Percentiles rank a stretch among this genome's conserved stretches.
Conservation (phyloP, 2,329 filamentous ascomycete genomes). For the Pseudocercospora cruenta region DNA sequence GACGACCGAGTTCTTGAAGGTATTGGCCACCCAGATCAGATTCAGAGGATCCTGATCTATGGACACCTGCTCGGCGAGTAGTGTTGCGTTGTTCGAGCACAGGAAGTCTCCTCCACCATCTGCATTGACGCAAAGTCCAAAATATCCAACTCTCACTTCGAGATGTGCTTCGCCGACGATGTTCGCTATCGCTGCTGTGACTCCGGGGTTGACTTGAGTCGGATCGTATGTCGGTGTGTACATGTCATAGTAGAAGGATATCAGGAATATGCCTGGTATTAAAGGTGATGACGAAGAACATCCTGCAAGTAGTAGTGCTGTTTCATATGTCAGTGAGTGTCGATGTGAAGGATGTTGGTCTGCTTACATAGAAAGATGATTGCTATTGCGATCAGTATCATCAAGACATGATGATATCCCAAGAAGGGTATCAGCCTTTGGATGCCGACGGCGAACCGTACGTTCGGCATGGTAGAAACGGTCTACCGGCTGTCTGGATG, state of each 20-base stretch:
- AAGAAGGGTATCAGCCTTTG: constrained; percentile 63
- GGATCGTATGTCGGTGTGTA: constrained; percentile 83
- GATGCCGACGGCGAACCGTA: constrained; percentile 56
- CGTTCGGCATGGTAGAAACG: constrained; percentile 50
- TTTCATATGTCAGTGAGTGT: constrained; percentile 18
- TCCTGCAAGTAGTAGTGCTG: constrained; percentile 88
- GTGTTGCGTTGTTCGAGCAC: constrained; percentile 95
- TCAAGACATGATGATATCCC: constrained; percentile 83
- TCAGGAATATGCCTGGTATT: constrained; percentile 94
- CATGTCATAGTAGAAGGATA: constrained; percentile 93
- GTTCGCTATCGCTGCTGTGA: constrained; percentile 82
- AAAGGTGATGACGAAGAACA: constrained; percentile 95
- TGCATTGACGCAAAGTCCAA: constrained; percentile 93
- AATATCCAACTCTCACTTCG: constrained; percentile 93
- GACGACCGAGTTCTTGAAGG: constrained; percentile 98
- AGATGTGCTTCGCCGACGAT: constrained; percentile 84
- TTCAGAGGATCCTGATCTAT: constrained; percentile 96
- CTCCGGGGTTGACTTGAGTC: constrained; percentile 86
- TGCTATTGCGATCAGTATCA: constrained; percentile 91
- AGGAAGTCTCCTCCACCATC: constrained; percentile 82
- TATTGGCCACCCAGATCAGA: constrained; percentile 92
- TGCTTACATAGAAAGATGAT: constrained; percentile 92
- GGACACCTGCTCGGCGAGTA: constrained; percentile 83
- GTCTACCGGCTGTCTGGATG: constrained; percentile 40
- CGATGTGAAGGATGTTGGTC: neutral